Conservation (phyloP, 345 rosid species). For the Odontarrhena argentea region DNA sequence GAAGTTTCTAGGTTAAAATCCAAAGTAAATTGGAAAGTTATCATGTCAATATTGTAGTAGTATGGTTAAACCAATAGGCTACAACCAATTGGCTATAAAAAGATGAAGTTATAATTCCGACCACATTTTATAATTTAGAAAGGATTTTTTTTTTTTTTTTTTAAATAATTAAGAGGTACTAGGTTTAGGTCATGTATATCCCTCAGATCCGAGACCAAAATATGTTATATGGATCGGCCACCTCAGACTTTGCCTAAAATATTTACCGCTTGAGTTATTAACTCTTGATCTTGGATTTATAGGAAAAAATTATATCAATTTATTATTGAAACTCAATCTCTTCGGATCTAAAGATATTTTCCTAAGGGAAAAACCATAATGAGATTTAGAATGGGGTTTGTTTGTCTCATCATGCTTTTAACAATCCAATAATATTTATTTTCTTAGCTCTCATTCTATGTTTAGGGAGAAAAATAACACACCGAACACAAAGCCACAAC, state of each 20-base stretch:
- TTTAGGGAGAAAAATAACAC: neutral
- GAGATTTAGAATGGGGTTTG: conserved; percentile 15
- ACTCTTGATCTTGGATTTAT: too few species aligned
- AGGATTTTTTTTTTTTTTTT: too few species aligned
- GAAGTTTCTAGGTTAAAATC: neutral
- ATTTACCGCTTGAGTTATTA: too few species aligned
- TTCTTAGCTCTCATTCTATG: conserved; percentile 4
- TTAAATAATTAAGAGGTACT: too few species aligned
- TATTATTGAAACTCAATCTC: conserved; percentile 13
- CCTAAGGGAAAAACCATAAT: neutral
- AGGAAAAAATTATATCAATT: conserved; percentile 17
- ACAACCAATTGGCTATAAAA: conserved; percentile 5
- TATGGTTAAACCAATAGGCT: neutral
- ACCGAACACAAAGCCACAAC: neutral
- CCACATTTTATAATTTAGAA: conserved; percentile 20
- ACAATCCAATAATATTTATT: conserved; percentile 14
- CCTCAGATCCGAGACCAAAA: too few species aligned
- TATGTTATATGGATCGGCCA: too few species aligned
- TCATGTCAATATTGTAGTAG: neutral
- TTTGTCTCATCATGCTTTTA: conserved; percentile 32
- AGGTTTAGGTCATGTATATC: too few species aligned
- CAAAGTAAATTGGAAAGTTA: neutral
- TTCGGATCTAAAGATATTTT: neutral
- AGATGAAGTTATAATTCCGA: conserved; percentile 28
- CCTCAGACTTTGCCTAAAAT: too few species aligned